Conservation (phyloP, 345 rosid species). For the Hibiscus mutabilis region DNA sequence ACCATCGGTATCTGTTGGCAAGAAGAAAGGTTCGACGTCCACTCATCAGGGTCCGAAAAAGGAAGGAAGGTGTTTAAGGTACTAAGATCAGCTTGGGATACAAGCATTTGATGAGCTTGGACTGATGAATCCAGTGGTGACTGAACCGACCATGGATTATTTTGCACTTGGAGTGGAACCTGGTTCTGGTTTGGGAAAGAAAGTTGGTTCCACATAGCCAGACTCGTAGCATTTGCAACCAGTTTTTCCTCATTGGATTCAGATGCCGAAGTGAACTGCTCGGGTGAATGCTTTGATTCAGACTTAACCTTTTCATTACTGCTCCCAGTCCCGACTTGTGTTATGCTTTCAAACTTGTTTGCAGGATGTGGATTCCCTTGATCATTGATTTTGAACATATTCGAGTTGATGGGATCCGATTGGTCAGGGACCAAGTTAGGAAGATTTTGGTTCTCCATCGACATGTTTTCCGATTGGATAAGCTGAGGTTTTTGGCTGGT, state of each 20-base stretch:
- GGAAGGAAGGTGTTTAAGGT: constrained; percentile 38
- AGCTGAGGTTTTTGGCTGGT: constrained; percentile 39
- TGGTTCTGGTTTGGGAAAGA: constrained; percentile 36
- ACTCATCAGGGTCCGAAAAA: constrained; percentile 54
- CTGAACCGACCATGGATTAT: constrained; percentile 34
- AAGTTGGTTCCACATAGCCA: constrained; percentile 21
- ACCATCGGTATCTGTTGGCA: constrained; percentile 35
- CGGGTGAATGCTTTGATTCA: constrained; percentile 41
- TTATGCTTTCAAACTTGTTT: constrained; percentile 30
- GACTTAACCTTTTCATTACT: constrained; percentile 30
- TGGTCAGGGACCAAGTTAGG: constrained; percentile 26
- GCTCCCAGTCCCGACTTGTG: constrained; percentile 14
- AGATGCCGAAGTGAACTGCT: constrained; percentile 33
- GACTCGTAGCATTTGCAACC: constrained; percentile 18
- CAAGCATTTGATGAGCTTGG: constrained; percentile 37
- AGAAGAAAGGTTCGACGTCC: constrained; percentile 42
- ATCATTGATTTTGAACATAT: constrained; percentile 31
- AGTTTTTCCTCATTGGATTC: constrained; percentile 37
- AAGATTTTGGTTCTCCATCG: constrained; percentile 29
- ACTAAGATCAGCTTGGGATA: constrained; percentile 39
- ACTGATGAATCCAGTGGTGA: constrained; percentile 29
- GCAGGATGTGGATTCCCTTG: constrained; percentile 30
- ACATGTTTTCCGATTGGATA: constrained; percentile 27
- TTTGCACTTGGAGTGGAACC: constrained; percentile 29
- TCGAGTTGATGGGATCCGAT: constrained; percentile 22